phyloP scores from a whole-genome alignment of 495 filamentous ascomycete species.

The Aspergillus olivimuriae region DNA sequence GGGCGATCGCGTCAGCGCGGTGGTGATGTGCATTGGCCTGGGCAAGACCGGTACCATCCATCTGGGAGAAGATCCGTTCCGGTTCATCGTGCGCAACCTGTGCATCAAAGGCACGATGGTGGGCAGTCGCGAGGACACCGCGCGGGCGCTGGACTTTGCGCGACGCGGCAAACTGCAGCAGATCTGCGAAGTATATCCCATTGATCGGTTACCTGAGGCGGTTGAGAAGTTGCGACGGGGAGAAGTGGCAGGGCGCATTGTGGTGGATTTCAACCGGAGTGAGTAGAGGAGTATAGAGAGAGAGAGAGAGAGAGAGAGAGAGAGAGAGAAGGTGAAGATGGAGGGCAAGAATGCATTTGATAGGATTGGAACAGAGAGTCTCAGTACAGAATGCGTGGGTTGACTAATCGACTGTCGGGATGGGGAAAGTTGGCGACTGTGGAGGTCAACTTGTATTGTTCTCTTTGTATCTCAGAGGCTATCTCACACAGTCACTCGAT shows the following conservation, averaged over 20 bases:
- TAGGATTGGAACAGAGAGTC: no score
- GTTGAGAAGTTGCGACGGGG: constrained; percentile 33
- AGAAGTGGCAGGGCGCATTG: constrained; percentile 43
- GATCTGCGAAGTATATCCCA: constrained; percentile 36
- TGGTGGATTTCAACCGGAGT: constrained; percentile 40
- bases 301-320: no score
- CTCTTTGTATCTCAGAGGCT: no score
- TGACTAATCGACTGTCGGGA: no score
- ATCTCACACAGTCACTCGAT: no score
- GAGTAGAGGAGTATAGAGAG: no score
- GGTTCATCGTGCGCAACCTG: constrained; percentile 38
- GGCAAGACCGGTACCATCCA: constrained; percentile 23
- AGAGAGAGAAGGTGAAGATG: not conserved
- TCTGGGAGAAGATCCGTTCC: constrained; percentile 36
- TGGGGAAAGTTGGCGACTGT: no score
- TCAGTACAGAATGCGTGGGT: no score
- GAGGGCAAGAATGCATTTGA: no score
- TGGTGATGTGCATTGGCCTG: constrained; percentile 42
- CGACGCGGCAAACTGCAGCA: constrained; percentile 34
- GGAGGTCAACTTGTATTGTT: no score
- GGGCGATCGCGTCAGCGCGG: constrained; percentile 34
- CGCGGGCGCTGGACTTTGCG: constrained; percentile 40
- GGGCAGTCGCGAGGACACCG: constrained; percentile 40
- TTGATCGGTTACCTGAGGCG: constrained; percentile 32
- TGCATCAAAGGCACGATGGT: constrained; percentile 41